Evolutionary conservation across 1,284 basidiomycete species (phyloP), one percentile per base, ranked within the genome.

Genomic region (Gymnopus androsaceus): DNA sequence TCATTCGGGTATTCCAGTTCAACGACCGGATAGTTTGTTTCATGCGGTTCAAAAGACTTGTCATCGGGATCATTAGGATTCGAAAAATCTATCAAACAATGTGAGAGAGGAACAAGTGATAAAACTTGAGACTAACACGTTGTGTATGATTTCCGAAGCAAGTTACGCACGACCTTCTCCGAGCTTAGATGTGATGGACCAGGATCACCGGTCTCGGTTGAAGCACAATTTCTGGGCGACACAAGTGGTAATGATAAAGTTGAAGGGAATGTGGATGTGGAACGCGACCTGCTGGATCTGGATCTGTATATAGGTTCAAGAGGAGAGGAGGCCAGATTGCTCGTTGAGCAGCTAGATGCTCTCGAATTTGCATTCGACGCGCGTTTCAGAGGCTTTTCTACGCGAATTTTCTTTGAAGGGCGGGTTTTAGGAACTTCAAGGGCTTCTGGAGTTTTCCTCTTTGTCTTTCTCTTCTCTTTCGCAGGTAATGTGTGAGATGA

Each of bases 1-100:
- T 68, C 77, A 66, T 88, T 89, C 30, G 88, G 88, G 65, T 88
- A 90, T 66, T 90, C 88, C 40, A 91, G 72, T 61, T 87, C 84
- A 41, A 76, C 79, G 2, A 75, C 71, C 11, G 88, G 88, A 63
- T 81, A 81, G 51, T 77, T 61, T 3, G n/a, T n/a, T n/a, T n/a
- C n/a, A n/a, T 83, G 72, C 0, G 81, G 81, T 42, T 85, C 79
- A 62, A 86, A 91, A 0, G 76, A 76, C 56, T 59, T 77, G 69
- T 90, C 85, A 11, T 70, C 64, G 3, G 79, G 77, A 63, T 90
- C 79, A 23, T 79, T 66, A 3, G 75, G 81, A 64, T 90, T 87
- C 54, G 66, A 75, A 63, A 91, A 91, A 66, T 84, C 88, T 91
- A 50, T 5, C n/a, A 34, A 48, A 17, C 46, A 42, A 53, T 57